Conservation (phyloP, 805 yeast species). For the Kodamaea restingae region DNA sequence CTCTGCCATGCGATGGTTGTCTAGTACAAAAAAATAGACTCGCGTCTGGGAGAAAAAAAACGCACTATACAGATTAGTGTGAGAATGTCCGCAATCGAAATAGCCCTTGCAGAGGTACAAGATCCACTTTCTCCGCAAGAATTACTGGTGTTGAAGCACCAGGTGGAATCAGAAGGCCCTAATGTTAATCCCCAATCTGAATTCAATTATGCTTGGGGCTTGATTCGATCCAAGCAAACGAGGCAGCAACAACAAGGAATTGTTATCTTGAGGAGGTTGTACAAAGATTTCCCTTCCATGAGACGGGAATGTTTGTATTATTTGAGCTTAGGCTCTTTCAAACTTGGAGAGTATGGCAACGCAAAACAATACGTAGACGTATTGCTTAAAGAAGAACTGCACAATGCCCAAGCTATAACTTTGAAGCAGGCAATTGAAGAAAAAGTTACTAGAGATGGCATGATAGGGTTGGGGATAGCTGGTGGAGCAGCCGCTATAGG, state of each 20-base stretch:
- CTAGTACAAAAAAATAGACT: background rate
- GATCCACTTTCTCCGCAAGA: slow-evolving; percentile 69
- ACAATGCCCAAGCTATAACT: slow-evolving; percentile 69
- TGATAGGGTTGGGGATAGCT: slow-evolving; percentile 82
- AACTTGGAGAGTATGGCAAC: slow-evolving; percentile 80
- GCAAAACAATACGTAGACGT: slow-evolving; percentile 84
- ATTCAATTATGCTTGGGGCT: slow-evolving; percentile 96
- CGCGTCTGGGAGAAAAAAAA: slow-evolving; percentile 1
- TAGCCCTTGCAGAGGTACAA: slow-evolving; percentile 40
- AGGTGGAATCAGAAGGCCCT: slow-evolving; percentile 77
- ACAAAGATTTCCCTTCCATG: slow-evolving; percentile 73
- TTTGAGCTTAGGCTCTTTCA: slow-evolving; percentile 80
- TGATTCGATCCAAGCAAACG: slow-evolving; percentile 63
- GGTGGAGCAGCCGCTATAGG: slow-evolving; percentile 86
- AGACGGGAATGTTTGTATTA: slow-evolving; percentile 89
- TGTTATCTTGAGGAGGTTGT: slow-evolving; percentile 62
- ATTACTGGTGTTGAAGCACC: slow-evolving; percentile 68
- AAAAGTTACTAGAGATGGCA: slow-evolving; percentile 79
- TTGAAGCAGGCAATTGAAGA: slow-evolving; percentile 77
- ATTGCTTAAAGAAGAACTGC: slow-evolving; percentile 75
- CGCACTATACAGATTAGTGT: background rate
- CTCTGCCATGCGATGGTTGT: slow-evolving; percentile 5
- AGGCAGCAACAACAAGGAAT: slow-evolving; percentile 77
- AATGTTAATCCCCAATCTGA: slow-evolving; percentile 75
- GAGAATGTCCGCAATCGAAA: slow-evolving; percentile 17